phyloP scores from a whole-genome alignment of 2,329 filamentous ascomycete species.

The Alternaria postmessia region DNA sequence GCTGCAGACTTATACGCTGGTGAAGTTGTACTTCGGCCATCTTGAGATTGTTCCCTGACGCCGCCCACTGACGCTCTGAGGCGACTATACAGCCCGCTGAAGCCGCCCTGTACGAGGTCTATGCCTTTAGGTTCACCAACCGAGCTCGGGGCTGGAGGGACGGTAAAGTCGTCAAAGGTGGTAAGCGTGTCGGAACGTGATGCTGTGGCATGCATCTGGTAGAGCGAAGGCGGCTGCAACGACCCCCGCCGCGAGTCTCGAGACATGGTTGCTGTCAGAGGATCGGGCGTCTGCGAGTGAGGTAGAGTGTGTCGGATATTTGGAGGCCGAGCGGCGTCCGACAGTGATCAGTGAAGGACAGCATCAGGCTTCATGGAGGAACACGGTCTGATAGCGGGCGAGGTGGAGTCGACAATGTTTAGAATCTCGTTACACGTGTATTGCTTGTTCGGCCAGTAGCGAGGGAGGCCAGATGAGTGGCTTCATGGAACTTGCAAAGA shows the following conservation, averaged over 20 bases:
- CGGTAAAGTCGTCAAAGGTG: slow-evolving; percentile 91
- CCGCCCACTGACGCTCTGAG: slow-evolving; percentile 83
- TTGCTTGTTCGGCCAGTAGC: neutral
- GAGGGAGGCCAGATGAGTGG: neutral
- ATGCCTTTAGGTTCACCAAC: slow-evolving; percentile 73
- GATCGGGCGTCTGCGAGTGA: slow-evolving; percentile 2
- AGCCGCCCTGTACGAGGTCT: slow-evolving; percentile 81
- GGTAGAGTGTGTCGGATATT: slow-evolving; percentile 3
- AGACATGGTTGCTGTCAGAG: slow-evolving; percentile 34
- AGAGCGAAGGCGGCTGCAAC: slow-evolving; percentile 59
- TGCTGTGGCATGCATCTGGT: slow-evolving; percentile 89
- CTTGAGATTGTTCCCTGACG: slow-evolving; percentile 60
- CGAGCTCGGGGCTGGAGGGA: slow-evolving; percentile 68
- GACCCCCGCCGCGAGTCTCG: slow-evolving; percentile 31
- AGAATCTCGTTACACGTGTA: slow-evolving; percentile 8
- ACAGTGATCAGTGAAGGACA: slow-evolving; percentile 17
- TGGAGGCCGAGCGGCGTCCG: slow-evolving; percentile 13
- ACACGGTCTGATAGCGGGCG: slow-evolving; percentile 7
- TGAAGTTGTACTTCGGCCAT: slow-evolving; percentile 29
- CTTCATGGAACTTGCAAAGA: neutral
- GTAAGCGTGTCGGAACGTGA: slow-evolving; percentile 85
- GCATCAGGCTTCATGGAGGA: slow-evolving; percentile 32
- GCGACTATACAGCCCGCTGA: slow-evolving; percentile 88
- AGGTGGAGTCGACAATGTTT: slow-evolving; percentile 2
- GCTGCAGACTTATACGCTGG: slow-evolving; percentile 22